phyloP scores from a whole-genome alignment of 345 rosid genomes.

The Turritis glabra region DNA sequence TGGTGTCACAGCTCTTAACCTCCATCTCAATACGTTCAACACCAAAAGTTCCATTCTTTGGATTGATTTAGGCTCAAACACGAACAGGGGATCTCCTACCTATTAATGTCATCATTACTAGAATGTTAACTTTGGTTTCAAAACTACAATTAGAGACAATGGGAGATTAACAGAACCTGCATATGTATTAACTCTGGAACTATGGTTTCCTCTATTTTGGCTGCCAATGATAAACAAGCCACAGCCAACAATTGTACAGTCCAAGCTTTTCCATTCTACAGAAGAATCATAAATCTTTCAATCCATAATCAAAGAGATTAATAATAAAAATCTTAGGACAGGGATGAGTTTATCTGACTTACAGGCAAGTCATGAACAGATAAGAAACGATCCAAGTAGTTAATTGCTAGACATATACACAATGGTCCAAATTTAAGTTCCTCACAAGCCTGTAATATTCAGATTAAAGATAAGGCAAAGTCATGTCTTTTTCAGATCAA shows the following conservation, averaged over 20 bases:
- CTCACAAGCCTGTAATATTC: constrained; percentile 54
- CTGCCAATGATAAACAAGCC: constrained; percentile 72
- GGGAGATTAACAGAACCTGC: constrained; percentile 46
- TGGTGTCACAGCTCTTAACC: constrained; percentile 56
- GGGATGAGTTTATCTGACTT: constrained; percentile 36
- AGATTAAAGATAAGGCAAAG: constrained; percentile 16
- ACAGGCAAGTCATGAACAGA: constrained; percentile 66
- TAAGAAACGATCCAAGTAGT: constrained; percentile 77
- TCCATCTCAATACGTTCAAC: constrained; percentile 63
- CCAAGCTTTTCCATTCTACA: constrained; percentile 64
- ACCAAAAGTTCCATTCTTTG: constrained; percentile 78
- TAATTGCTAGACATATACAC: constrained; percentile 54
- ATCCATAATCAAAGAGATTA: background rate
- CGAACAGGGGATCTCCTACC: constrained; percentile 54
- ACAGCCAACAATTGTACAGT: constrained; percentile 59
- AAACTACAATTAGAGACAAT: constrained; percentile 8
- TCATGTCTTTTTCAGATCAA: constrained; percentile 32
- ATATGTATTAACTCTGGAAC: constrained; percentile 54
- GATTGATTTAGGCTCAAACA: constrained; percentile 55
- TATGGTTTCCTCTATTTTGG: constrained; percentile 66
- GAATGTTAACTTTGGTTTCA: background rate
- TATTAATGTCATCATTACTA: constrained; percentile 23
- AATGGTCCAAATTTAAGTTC: constrained; percentile 56
- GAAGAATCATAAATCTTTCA: constrained; percentile 12
- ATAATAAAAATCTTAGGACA: background rate